Base-by-base conservation (phyloP, 2,329 filamentous ascomycete genomes). In the Ophiosphaerella narmari region DNA sequence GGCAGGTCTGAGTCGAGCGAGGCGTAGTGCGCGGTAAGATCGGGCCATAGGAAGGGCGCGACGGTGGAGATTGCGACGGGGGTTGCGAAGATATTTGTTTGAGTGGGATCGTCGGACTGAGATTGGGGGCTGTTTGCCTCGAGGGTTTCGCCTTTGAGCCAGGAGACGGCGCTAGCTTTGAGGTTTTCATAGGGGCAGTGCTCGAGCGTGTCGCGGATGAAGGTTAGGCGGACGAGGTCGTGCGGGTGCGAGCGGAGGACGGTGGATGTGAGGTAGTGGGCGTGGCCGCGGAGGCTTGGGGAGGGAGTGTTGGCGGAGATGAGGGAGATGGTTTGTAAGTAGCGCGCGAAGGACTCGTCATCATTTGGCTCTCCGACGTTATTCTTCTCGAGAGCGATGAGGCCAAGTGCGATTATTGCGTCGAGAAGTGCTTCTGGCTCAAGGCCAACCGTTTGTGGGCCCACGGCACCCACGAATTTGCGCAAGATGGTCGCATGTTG, bases 141-240 rank as follows among this genome's bases (percentile, higher is more conserved):
- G 5, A 85, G 74, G 0, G 83, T 80, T 61, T 85, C 83, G 35
- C 82, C 76, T 61, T 85, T 86, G 31, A 86, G 71, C 83, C 83
- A 86, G 31, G 79, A 78, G 5, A 86, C 78, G 2, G 82, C 83
- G 36, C 78, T 79, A 32, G 82, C 80, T 59, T 82, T 82, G 33
- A 82, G 76, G 13, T 81, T 80, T 39, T 79, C 76, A 50, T 82
- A 78, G 0, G 76, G 75, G 14, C 80, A 80, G 42, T 83, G 75
- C 54, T 83, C 79, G 3, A 85, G 71, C 2, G 82, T 80, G 38
- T 80, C 78, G 4, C 77, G 75, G 45, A 85, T 82, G 55, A 84
- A 77, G 4, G 78, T 79, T 29, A 83, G 74, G 3, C 82, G 77
- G 1, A 77, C 76, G 6, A 75, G 62, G 24, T 80, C 75, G 8